A percentile compares a stretch with the other conserved stretches of the same genome.
Evolutionary conservation across 305 asterid species (phyloP).

Genomic region (Fraxinus ornus): DNA sequence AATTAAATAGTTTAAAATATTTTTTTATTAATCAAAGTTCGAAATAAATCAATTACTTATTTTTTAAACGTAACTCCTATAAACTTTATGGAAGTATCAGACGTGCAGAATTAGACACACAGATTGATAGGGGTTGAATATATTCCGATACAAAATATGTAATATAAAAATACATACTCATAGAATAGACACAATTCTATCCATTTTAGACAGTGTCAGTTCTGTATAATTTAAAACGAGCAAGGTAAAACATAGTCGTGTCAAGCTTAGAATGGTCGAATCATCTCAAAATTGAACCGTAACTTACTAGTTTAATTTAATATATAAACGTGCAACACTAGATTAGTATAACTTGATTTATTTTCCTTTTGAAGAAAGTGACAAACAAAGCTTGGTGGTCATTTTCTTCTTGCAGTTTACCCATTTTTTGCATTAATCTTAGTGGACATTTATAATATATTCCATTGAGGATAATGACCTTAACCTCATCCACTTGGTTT

Average conservation of each 20-base stretch:
- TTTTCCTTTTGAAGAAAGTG: background rate
- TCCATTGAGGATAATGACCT: slow-evolving; percentile 4
- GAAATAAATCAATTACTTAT: background rate
- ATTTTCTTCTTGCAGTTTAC: background rate
- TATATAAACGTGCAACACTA: no score
- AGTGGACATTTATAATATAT: background rate
- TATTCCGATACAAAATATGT: background rate
- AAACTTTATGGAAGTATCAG: background rate
- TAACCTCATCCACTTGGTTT: background rate
- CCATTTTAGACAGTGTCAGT: background rate
- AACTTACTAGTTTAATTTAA: no score
- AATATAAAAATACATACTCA: background rate
- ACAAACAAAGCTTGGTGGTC: background rate
- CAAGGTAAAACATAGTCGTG: background rate
- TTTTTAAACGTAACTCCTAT: background rate
- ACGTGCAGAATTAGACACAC: background rate
- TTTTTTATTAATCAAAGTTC: no score
- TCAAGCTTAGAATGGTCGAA: background rate
- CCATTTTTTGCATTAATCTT: background rate
- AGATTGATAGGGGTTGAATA: no score
- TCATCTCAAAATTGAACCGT: background rate
- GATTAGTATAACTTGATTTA: no score
- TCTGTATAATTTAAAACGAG: no score
- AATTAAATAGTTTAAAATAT: no score
- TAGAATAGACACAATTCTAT: no score